These are phyloP conservation scores for Lathyrus tuberosus DNA, from an alignment of 306 rosid genomes.

Conservation along the genomic window DNA sequence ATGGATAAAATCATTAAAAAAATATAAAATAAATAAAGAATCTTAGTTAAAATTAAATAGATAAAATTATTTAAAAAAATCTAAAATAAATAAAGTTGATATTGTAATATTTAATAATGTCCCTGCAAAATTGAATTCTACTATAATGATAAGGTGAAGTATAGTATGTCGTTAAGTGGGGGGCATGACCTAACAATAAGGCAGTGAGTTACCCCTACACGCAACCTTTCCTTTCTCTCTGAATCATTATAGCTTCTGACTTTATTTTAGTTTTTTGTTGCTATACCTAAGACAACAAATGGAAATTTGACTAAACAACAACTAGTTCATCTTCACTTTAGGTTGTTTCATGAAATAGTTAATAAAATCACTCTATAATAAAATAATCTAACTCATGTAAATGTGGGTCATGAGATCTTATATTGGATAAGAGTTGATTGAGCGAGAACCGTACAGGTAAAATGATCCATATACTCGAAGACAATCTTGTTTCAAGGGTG, in stretches of 20 bases:
- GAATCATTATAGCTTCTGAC: constrained; percentile 1
- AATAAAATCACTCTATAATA: neutral
- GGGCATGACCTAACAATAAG: constrained; percentile 21
- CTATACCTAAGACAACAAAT: constrained; percentile 36
- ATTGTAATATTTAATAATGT: no score
- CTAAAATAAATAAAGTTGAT: no score
- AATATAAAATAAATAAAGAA: no score
- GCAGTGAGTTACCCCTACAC: constrained; percentile 14
- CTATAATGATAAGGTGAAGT: neutral
- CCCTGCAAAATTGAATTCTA: no score
- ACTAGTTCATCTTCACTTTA: neutral
- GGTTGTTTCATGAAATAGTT: neutral
- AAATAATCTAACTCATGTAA: neutral
- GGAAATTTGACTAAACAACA: constrained; percentile 18
- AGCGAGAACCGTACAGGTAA: neutral
- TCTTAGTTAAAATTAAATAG: no score
- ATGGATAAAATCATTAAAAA: no score
- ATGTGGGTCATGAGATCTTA: neutral
- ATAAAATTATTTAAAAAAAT: no score
- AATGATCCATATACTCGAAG: neutral
- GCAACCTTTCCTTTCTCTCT: constrained; percentile 19
- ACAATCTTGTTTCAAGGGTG: neutral
- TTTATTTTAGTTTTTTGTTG: constrained; percentile 24
- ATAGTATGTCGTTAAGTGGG: constrained; percentile 30
- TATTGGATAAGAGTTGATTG: neutral